Evolutionary conservation across 2,329 filamentous ascomycete species (phyloP).

Genomic region (Xylariaceae sp.): DNA sequence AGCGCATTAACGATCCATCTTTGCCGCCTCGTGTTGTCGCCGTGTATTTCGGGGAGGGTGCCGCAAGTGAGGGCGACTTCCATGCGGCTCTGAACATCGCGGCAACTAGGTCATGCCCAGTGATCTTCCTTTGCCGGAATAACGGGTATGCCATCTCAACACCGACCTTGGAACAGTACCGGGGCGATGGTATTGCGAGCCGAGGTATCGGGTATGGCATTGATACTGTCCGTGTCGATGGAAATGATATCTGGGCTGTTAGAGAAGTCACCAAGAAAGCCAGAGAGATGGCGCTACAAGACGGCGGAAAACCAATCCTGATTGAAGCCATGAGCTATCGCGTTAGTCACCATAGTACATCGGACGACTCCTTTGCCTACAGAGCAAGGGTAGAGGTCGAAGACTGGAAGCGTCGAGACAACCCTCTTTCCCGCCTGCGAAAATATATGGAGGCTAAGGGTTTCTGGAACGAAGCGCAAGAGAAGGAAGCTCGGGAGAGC

Average conservation of each 20-base stretch:
- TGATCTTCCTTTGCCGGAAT: constrained; percentile 90
- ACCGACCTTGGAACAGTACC: constrained; percentile 87
- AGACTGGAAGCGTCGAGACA: constrained; percentile 91
- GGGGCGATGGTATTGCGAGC: constrained; percentile 88
- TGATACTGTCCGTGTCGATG: constrained; percentile 88
- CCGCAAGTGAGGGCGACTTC: constrained; percentile 89
- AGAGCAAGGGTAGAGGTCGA: constrained; percentile 92
- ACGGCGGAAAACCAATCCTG: constrained; percentile 81
- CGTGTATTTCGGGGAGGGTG: constrained; percentile 90
- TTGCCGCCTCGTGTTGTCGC: constrained; percentile 72
- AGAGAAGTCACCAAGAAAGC: constrained; percentile 80
- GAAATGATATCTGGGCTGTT: constrained; percentile 93
- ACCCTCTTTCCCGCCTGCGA: constrained; percentile 81
- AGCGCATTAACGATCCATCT: constrained; percentile 73
- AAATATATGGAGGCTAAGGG: constrained; percentile 89
- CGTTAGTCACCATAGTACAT: constrained; percentile 96
- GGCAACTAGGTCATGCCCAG: constrained; percentile 84
- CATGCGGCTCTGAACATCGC: constrained; percentile 91
- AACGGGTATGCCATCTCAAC: constrained; percentile 93
- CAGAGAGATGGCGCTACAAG: constrained; percentile 75
- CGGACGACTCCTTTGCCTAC: constrained; percentile 96
- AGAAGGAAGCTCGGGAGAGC: constrained; percentile 71
- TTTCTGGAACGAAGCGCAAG: constrained; percentile 83
- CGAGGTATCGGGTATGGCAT: constrained; percentile 92
- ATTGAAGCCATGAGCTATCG: constrained; percentile 98